These are phyloP conservation scores for Syzygium aromaticum DNA, from an alignment of 345 rosid genomes.

Conservation along the genomic window DNA sequence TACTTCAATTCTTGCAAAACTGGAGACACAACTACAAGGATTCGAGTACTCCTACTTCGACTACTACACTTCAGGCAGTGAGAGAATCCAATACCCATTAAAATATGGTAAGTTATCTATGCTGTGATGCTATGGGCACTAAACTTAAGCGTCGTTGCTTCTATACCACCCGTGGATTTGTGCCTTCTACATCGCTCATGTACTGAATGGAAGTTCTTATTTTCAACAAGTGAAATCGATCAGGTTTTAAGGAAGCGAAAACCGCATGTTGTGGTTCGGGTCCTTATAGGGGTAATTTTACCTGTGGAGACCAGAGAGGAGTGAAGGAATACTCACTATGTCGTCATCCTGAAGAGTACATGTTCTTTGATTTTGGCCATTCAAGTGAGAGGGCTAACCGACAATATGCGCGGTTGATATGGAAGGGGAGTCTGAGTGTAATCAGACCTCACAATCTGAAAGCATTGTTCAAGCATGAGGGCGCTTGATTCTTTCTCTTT, in stretches of 20 bases:
- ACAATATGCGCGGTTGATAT: conserved; percentile 17
- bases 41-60: conserved; percentile 1
- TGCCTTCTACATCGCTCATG: too few relatives aligned
- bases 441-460: conserved; percentile 9
- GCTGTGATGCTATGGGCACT: too few relatives aligned
- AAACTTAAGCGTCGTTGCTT: background rate
- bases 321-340: conserved; percentile 5
- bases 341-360: conserved; percentile 4
- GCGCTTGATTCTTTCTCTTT: background rate
- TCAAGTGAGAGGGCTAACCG: conserved; percentile 16
- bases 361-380: conserved; percentile 25
- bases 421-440: conserved; percentile 13
- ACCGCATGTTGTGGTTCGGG: conserved; percentile 12
- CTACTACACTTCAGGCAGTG: background rate
- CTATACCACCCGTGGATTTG: background rate
- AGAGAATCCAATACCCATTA: conserved; percentile 3
- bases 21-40: background rate
- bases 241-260: conserved; percentile 7
- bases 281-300: background rate
- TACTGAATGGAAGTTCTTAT: too few relatives aligned
- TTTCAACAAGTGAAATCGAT: background rate
- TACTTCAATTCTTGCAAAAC: background rate
- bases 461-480: background rate
- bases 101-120: conserved; percentile 5
- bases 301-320: conserved; percentile 5